Percentiles rank a stretch among this genome's conserved stretches.
phyloP scores from a whole-genome alignment of 2,329 filamentous ascomycete genomes.

The Aschersonia sp. region DNA sequence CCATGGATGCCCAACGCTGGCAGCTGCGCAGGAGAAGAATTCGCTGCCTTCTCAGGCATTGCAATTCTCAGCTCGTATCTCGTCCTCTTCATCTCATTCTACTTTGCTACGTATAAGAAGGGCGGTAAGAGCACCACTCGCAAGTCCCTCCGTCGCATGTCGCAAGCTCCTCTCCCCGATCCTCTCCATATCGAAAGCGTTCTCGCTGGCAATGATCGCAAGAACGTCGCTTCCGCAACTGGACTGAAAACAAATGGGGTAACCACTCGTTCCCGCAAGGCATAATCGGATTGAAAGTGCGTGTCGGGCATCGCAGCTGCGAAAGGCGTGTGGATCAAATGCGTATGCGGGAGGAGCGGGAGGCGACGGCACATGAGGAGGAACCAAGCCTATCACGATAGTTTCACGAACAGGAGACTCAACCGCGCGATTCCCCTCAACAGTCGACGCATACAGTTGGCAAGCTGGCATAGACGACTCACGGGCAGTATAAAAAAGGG shows the following conservation, averaged over 20 bases:
- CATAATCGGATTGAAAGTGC: slow-evolving; percentile 16
- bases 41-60: slow-evolving; percentile 85
- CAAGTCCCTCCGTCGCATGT: slow-evolving; percentile 57
- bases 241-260: slow-evolving; percentile 43
- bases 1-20: slow-evolving; percentile 69
- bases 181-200: slow-evolving; percentile 58
- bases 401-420: too few relatives aligned
- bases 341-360: too few relatives aligned
- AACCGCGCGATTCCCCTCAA: not conserved
- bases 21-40: slow-evolving; percentile 88
- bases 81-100: slow-evolving; percentile 97
- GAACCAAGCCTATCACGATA: too few relatives aligned
- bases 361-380: not conserved
- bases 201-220: slow-evolving; percentile 34
- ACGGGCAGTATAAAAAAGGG: not conserved
- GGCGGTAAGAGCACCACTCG: slow-evolving; percentile 69
- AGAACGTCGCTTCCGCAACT: slow-evolving; percentile 38
- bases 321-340: too few relatives aligned
- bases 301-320: too few relatives aligned
- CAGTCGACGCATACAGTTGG: not conserved
- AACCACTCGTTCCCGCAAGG: slow-evolving; percentile 56
- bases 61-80: slow-evolving; percentile 89
- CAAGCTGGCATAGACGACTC: not conserved
- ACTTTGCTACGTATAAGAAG: slow-evolving; percentile 91
- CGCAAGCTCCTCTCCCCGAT: slow-evolving; percentile 58